Base-by-base conservation (phyloP, 2,329 filamentous ascomycete species). In the Colletotrichum sp. region DNA sequence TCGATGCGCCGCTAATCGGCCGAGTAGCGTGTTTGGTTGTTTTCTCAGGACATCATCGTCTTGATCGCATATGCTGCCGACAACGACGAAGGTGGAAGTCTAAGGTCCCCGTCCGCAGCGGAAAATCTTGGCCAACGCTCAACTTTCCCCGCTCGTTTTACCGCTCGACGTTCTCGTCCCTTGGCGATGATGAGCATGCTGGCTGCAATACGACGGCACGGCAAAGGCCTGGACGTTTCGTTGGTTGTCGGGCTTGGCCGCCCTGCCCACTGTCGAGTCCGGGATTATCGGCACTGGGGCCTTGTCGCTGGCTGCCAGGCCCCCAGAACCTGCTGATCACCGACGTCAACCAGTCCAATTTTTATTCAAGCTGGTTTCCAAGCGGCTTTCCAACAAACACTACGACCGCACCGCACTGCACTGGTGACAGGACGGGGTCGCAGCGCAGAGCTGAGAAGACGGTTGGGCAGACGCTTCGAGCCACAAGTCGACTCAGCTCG, bases 301-400 rank as follows among this genome's bases (percentile, higher is more conserved):
- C 71, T 52, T 70, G 65, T 67, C 30, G 52, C 49, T 67, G 59
- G 18, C 49, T 55, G 8, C 66, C 28, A 62, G 62, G 49, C 59
- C 63, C 60, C 71, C 65, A 34, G 71, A 32, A 26, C 28, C 16
- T 52, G 71, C 39, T 67, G 75, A 77, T 75, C 66, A 75, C 21
- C 75, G 71, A 77, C 75, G 75, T 77, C 75, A 77, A 55, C 65
- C 39, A 55, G 60, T 72, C 72, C 75, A 34, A 30, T 15, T 62
- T 55, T 70, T 60, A 49, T 65, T 32, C 49, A 67, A 39, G 13
- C n/a, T n/a, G 39, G 28, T 39, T 71, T 44, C 68, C 67, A 26
- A 39, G 36, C 26, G 16, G 39, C n/a, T 39, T 75, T 44, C 60
- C 49, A 32, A 30, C 62, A 24, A 32, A 36, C 60, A 28, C 39